phyloP scores from a whole-genome alignment of 768 basidiomycete species.

The Galerina sulciceps region DNA sequence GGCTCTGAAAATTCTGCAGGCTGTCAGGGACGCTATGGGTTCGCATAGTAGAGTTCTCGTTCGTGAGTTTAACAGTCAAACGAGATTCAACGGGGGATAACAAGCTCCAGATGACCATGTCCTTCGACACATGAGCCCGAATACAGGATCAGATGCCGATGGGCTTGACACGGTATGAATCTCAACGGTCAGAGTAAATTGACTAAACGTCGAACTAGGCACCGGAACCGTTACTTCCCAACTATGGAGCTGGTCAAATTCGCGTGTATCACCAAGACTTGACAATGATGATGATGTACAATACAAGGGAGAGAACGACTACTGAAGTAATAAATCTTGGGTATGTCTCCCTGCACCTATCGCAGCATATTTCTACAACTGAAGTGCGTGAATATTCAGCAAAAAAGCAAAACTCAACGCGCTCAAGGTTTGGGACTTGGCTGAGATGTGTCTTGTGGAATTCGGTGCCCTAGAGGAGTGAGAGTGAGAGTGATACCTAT shows the following conservation, averaged over 20 bases:
- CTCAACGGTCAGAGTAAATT: not conserved
- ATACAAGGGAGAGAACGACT: slow-evolving; percentile 45
- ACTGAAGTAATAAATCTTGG: slow-evolving; percentile 32
- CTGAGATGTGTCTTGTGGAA: not conserved
- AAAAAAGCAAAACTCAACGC: slow-evolving; percentile 8
- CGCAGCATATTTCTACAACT: too few species aligned
- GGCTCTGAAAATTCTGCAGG: slow-evolving; percentile 30
- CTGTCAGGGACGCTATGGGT: slow-evolving; percentile 38
- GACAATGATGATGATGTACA: slow-evolving; percentile 46
- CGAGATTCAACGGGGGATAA: not conserved
- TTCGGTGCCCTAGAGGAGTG: not conserved
- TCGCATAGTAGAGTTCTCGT: slow-evolving; percentile 34
- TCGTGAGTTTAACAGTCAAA: slow-evolving; percentile 24
- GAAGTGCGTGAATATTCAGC: not conserved
- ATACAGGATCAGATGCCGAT: slow-evolving; percentile 18
- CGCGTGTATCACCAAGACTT: slow-evolving; percentile 49
- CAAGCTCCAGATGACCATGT: slow-evolving; percentile 11
- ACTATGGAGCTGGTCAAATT: slow-evolving; percentile 47
- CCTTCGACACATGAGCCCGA: slow-evolving; percentile 11
- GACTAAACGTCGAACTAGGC: slow-evolving; percentile 25
- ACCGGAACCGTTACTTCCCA: slow-evolving; percentile 49
- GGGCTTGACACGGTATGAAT: slow-evolving; percentile 11
- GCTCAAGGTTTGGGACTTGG: slow-evolving; percentile 7
- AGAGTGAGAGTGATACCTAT: too few species aligned
- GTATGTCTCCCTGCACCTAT: not conserved